A percentile compares a stretch with the other conserved stretches of the same genome.
Conservation (phyloP, 768 basidiomycete species). For the Arthromyces matolae region DNA sequence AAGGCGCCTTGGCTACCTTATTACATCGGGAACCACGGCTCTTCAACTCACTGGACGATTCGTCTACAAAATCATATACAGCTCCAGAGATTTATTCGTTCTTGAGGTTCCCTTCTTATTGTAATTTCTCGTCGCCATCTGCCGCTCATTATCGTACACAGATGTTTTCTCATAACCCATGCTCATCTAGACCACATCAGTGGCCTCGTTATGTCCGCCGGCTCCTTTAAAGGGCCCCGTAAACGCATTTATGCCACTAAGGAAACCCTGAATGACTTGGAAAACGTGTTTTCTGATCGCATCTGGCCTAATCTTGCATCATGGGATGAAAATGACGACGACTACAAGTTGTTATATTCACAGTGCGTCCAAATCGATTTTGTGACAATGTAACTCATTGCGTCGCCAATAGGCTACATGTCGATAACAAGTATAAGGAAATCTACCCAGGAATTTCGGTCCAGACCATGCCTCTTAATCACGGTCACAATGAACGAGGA, state of each 20-base stretch:
- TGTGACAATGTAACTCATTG: too few relatives aligned
- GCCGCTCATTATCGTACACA: constrained; percentile 25
- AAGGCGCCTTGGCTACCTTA: constrained; percentile 70
- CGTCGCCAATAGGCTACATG: constrained; percentile 51
- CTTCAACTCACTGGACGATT: constrained; percentile 36
- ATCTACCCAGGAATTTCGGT: constrained; percentile 59
- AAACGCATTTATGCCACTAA: constrained; percentile 62
- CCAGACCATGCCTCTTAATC: constrained; percentile 64
- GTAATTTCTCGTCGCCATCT: background rate
- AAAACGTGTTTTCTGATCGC: constrained; percentile 70
- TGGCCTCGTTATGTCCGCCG: constrained; percentile 80
- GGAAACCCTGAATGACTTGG: constrained; percentile 63
- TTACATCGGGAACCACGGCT: constrained; percentile 53
- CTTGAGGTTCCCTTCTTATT: constrained; percentile 41
- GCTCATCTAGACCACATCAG: constrained; percentile 89
- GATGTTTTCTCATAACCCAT: constrained; percentile 84
- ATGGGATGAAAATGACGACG: constrained; percentile 60
- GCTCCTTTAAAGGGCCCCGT: constrained; percentile 58
- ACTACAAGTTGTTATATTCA: constrained; percentile 58
- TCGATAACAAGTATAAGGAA: constrained; percentile 49
- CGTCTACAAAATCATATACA: constrained; percentile 27
- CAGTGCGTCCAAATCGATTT: constrained; percentile 41
- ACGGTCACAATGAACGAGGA: constrained; percentile 56
- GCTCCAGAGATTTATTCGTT: constrained; percentile 54
- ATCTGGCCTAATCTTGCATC: constrained; percentile 86